Evolutionary conservation across 106 monocot species (phyloP).

Genomic region (Dactylorhiza incarnata): DNA sequence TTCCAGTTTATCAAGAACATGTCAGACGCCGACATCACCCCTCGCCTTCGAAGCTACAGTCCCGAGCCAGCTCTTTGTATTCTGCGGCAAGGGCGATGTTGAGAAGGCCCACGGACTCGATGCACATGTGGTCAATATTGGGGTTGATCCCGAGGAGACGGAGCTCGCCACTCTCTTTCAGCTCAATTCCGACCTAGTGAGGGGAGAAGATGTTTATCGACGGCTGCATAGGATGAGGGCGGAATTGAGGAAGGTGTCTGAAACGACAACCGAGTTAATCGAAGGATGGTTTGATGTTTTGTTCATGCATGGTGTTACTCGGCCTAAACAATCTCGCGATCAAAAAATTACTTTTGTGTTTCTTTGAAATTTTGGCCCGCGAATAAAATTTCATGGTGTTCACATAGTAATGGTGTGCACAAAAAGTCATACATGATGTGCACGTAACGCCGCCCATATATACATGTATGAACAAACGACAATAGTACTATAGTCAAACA

Average conservation of each 20-base stretch:
- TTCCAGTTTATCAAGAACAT: constrained; percentile 57
- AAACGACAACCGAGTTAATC: constrained; percentile 41
- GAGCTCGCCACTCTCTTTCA: constrained; percentile 62
- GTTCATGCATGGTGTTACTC: too few species aligned
- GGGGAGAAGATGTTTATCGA: constrained; percentile 62
- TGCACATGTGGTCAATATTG: constrained; percentile 48
- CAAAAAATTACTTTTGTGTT: too few species aligned
- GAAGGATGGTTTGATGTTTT: constrained; percentile 50
- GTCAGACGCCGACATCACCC: constrained; percentile 38
- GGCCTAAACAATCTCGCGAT: too few species aligned
- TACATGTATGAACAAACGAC: too few species aligned
- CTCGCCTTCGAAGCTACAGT: constrained; percentile 57
- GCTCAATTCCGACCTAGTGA: constrained; percentile 22
- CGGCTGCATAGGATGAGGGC: constrained; percentile 53
- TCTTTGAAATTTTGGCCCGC: too few species aligned
- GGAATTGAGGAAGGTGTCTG: constrained; percentile 45
- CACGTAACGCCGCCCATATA: too few species aligned
- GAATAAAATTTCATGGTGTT: too few species aligned
- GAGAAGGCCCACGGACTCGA: constrained; percentile 63
- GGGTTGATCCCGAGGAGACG: constrained; percentile 60
- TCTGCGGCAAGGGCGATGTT: constrained; percentile 40
- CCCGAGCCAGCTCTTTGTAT: constrained; percentile 73
- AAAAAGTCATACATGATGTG: too few species aligned
- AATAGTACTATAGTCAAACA: too few species aligned
- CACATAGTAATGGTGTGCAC: too few species aligned